These are phyloP conservation scores for Macrophomina phaseolina DNA, from an alignment of 2,329 filamentous ascomycete species.

Conservation along the genomic window DNA sequence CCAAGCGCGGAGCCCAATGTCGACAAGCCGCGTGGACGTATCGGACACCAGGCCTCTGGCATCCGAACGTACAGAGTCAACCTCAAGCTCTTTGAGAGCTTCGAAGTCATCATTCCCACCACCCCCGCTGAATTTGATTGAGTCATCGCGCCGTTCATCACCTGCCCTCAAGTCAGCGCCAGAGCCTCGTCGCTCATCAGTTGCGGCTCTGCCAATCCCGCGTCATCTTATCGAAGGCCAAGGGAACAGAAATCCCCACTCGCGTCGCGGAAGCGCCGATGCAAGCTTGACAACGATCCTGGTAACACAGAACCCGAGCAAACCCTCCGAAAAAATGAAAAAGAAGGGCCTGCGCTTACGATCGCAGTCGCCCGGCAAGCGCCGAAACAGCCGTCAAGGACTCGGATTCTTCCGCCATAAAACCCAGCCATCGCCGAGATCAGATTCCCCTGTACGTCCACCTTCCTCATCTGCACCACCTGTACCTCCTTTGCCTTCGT, in stretches of 20 bases:
- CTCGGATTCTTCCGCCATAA: slow-evolving; percentile 21
- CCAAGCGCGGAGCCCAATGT: slow-evolving; percentile 42
- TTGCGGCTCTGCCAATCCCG: slow-evolving; percentile 33
- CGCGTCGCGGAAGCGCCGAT: slow-evolving; percentile 45
- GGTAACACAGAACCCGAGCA: slow-evolving; percentile 43
- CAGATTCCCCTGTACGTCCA: slow-evolving; percentile 29
- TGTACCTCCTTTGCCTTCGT: slow-evolving; percentile 12
- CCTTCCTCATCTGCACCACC: slow-evolving; percentile 17
- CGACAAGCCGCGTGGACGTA: slow-evolving; percentile 34
- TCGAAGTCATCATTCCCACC: slow-evolving; percentile 14
- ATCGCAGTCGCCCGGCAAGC: slow-evolving; percentile 28
- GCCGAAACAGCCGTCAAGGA: slow-evolving; percentile 27
- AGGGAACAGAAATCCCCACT: slow-evolving; percentile 39
- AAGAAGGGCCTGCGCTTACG: slow-evolving; percentile 28
- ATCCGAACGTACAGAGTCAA: slow-evolving; percentile 7
- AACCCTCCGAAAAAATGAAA: slow-evolving; percentile 35
- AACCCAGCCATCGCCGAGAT: slow-evolving; percentile 15
- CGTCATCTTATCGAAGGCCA: slow-evolving; percentile 36
- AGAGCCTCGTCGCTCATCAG: slow-evolving; percentile 41
- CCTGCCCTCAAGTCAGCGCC: slow-evolving; percentile 29
- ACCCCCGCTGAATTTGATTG: slow-evolving; percentile 24
- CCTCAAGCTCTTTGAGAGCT: slow-evolving; percentile 18
- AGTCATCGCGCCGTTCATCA: slow-evolving; percentile 40
- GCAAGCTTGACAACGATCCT: slow-evolving; percentile 47
- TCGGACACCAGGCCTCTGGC: slow-evolving; percentile 9